phyloP scores from a whole-genome alignment of 1,139 yeast species.

The Pichia sp. region DNA sequence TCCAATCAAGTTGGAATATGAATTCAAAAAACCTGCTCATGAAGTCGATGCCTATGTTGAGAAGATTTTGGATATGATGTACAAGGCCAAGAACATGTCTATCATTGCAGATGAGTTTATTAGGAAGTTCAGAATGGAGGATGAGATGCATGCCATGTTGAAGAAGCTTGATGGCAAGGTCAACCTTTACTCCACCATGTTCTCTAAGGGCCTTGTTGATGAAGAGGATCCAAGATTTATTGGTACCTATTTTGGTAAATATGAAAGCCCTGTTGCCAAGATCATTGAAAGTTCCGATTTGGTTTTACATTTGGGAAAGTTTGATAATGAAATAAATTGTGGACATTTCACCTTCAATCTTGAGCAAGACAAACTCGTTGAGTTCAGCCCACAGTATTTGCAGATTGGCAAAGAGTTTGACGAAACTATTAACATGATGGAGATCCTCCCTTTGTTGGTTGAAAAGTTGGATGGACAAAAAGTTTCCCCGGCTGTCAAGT shows the following conservation, averaged over 20 bases:
- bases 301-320: slow-evolving; percentile 46
- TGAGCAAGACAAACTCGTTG: slow-evolving; percentile 15
- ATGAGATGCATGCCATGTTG: slow-evolving; percentile 41
- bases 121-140: slow-evolving; percentile 46
- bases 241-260: slow-evolving; percentile 59
- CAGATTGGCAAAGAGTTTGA: slow-evolving; percentile 37
- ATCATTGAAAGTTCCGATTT: slow-evolving; percentile 42
- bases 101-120: slow-evolving; percentile 62
- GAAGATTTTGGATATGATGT: slow-evolving; percentile 46
- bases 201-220: slow-evolving; percentile 55
- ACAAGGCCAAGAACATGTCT: slow-evolving; percentile 53
- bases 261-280: slow-evolving; percentile 39
- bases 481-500: slow-evolving; percentile 26
- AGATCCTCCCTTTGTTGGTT: slow-evolving; percentile 42
- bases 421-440: slow-evolving; percentile 41
- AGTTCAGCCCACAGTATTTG: slow-evolving; percentile 36
- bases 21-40: slow-evolving; percentile 29
- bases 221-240: slow-evolving; percentile 55
- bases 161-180: slow-evolving; percentile 36
- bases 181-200: slow-evolving; percentile 42
- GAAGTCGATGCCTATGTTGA: slow-evolving; percentile 36
- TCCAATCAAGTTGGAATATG: slow-evolving; percentile 21
- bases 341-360: slow-evolving; percentile 29
- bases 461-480: slow-evolving; percentile 34
- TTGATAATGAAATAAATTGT: slow-evolving; percentile 50